A percentile compares a stretch with the other conserved stretches of the same genome.
phyloP scores from a whole-genome alignment of 768 basidiomycete species.

The Auricularia sp. region DNA sequence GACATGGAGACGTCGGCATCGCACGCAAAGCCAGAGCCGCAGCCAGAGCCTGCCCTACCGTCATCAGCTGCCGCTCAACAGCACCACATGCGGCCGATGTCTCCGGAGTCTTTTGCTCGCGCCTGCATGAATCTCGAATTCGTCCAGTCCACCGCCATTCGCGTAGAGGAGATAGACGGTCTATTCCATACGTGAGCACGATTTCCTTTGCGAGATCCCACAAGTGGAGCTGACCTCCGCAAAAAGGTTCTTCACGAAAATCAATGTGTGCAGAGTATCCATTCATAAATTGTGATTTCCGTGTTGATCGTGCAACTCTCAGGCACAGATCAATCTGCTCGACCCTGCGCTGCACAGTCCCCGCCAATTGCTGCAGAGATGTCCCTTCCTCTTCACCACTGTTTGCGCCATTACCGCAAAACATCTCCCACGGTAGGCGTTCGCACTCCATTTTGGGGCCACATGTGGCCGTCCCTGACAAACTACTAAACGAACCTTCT shows the following conservation, averaged over 20 bases:
- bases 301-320: constrained; percentile 49
- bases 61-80: background rate
- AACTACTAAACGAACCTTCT: background rate
- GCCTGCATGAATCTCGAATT: background rate
- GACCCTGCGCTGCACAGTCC: constrained; percentile 80
- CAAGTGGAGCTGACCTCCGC: background rate
- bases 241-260: background rate
- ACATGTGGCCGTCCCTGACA: background rate
- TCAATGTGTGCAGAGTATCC: background rate
- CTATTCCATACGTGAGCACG: background rate
- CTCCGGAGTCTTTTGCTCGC: background rate
- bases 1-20: background rate
- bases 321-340: constrained; percentile 30
- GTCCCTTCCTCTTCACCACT: constrained; percentile 77
- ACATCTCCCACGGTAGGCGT: constrained; percentile 36
- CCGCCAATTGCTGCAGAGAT: constrained; percentile 65
- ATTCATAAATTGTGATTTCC: constrained; percentile 2
- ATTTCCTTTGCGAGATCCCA: too few relatives aligned
- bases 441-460: background rate
- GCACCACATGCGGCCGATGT: background rate
- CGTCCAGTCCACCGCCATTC: background rate
- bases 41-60: background rate
- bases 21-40: background rate
- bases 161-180: background rate
- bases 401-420: constrained; percentile 83